Conservation (phyloP, 129 eudicot genomes). For the Mikania micrantha region DNA sequence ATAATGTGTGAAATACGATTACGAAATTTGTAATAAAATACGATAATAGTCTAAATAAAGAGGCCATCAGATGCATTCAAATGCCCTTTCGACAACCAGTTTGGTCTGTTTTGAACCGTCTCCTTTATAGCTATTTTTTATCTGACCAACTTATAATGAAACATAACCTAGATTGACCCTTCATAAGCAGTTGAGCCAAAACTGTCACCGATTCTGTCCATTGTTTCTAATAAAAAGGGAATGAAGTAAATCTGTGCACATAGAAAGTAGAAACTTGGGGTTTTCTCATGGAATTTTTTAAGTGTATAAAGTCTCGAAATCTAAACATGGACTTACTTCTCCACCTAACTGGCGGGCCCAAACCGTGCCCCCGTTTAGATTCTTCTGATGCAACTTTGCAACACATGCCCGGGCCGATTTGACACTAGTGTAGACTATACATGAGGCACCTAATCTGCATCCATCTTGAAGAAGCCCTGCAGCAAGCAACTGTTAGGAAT, state of each 20-base stretch:
- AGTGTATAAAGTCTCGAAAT: background rate
- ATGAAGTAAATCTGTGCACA: background rate
- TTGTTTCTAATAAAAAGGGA: background rate
- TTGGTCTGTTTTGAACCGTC: no score
- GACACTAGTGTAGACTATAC: constrained; percentile 74
- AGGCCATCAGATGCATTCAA: no score
- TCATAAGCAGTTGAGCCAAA: background rate
- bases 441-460: constrained; percentile 71
- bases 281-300: background rate
- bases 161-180: background rate
- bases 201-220: background rate
- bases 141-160: background rate
- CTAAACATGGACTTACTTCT: constrained; percentile 47
- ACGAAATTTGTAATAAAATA: no score
- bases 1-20: background rate
- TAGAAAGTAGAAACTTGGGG: background rate
- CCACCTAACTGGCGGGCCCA: constrained; percentile 99
- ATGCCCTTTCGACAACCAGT: no score
- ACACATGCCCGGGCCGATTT: constrained; percentile 90
- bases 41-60: no score
- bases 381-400: constrained; percentile 71
- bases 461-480: constrained; percentile 93
- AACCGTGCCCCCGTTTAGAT: constrained; percentile 46
- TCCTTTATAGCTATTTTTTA: background rate
- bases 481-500: no score